These are phyloP conservation scores for Kluyveromyces marxianus DNA, from an alignment of 1,139 yeast genomes.

Conservation along the genomic window DNA sequence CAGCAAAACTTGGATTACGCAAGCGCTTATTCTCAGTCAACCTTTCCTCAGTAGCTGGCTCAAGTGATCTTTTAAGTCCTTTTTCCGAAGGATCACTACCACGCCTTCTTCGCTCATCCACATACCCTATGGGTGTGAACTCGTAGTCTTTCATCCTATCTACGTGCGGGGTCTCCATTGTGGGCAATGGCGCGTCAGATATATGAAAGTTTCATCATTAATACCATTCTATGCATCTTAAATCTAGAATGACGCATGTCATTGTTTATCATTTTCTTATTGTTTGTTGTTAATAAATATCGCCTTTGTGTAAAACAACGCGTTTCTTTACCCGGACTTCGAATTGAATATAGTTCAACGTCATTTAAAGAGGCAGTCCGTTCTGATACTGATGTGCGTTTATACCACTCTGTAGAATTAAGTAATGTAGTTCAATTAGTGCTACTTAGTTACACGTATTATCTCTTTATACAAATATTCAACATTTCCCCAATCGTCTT, in stretches of 20 bases:
- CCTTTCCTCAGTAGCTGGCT: conserved; percentile 5
- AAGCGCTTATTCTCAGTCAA: conserved; percentile 7
- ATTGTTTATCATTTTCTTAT: neutral
- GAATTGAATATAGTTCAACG: too few species aligned
- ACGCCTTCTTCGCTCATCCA: conserved; percentile 17
- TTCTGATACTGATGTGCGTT: too few species aligned
- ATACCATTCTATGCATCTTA: neutral
- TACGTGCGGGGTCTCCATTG: conserved; percentile 6
- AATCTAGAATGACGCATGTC: neutral
- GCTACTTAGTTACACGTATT: conserved; percentile 11
- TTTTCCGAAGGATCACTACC: conserved; percentile 7
- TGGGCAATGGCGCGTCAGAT: neutral
- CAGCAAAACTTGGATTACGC: conserved; percentile 10
- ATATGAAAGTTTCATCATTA: neutral
- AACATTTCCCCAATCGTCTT: conserved; percentile 81
- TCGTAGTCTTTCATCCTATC: conserved; percentile 19
- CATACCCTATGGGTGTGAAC: conserved; percentile 30
- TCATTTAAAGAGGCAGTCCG: too few species aligned
- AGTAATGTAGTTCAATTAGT: too few species aligned
- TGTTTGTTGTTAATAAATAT: too few species aligned
- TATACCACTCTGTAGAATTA: too few species aligned
- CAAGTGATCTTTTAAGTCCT: conserved; percentile 5
- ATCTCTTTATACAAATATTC: conserved; percentile 49
- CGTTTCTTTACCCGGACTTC: neutral
- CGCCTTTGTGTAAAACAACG: neutral